phyloP scores from a whole-genome alignment of 768 basidiomycete species.

The Cystofilobasidium ferigula region DNA sequence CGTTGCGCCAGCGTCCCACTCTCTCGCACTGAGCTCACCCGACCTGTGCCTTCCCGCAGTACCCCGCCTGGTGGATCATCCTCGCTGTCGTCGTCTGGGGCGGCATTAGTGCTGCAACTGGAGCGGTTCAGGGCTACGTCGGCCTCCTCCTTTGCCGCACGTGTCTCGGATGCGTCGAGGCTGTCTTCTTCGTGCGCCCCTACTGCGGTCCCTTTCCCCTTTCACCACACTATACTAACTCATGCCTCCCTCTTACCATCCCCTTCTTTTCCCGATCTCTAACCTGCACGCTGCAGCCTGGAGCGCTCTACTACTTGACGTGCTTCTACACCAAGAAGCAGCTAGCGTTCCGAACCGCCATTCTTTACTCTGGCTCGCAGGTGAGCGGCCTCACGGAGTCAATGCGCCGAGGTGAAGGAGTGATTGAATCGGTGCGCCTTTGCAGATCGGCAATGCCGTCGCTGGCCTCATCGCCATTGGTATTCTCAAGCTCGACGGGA shows the following conservation, averaged over 20 bases:
- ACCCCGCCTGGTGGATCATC: conserved; percentile 33
- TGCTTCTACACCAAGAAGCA: conserved; percentile 17
- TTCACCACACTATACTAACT: not conserved
- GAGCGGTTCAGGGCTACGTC: conserved; percentile 29
- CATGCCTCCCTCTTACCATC: no score
- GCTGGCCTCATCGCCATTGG: conserved; percentile 35
- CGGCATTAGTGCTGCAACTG: conserved; percentile 33
- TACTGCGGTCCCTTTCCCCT: not conserved
- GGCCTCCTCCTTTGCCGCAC: conserved; percentile 31
- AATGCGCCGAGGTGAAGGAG: not conserved
- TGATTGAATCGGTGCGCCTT: not conserved
- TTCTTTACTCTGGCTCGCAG: conserved; percentile 31
- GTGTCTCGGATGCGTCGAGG: conserved; percentile 27
- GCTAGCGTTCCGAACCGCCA: conserved; percentile 30
- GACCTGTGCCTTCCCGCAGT: no score
- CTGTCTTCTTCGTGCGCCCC: not conserved
- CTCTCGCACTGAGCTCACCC: no score
- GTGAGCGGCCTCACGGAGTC: not conserved
- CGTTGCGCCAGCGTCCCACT: no score
- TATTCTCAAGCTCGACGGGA: conserved; percentile 28
- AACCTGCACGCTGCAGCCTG: conserved; percentile 8
- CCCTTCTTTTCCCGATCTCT: not conserved
- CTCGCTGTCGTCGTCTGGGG: conserved; percentile 31
- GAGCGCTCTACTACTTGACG: conserved; percentile 33
- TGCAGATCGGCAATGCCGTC: conserved; percentile 33